Conservation (phyloP, 78 protist species). For the Anaeramoeba ignava region DNA sequence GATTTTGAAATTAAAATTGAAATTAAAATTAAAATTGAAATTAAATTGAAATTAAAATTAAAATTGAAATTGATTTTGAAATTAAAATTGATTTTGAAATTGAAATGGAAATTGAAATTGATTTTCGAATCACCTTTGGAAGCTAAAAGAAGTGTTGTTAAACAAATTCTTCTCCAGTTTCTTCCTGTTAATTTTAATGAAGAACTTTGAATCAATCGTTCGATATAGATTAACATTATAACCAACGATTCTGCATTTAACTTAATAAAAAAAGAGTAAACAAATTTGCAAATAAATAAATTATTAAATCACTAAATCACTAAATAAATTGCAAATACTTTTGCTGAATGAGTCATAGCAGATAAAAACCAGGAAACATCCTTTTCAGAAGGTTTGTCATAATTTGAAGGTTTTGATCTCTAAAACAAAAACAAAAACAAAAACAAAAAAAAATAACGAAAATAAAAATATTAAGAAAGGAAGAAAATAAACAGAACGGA, state of each 20-base stretch:
- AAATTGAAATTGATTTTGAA: no score
- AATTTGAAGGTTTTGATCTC: not conserved
- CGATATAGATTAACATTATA: slow-evolving; percentile 44
- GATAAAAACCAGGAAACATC: no score
- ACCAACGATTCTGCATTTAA: slow-evolving; percentile 39
- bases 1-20: no score
- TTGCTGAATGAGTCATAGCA: no score
- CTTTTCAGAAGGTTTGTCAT: no score
- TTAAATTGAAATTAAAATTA: no score
- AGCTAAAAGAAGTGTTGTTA: slow-evolving; percentile 35
- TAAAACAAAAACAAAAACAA: not conserved
- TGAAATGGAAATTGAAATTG: no score
- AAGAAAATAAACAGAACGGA: not conserved
- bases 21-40: no score
- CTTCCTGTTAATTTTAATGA: slow-evolving; percentile 27
- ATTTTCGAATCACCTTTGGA: no score
- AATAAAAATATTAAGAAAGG: not conserved
- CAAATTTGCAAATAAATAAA: not conserved
- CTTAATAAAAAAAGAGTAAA: not conserved
- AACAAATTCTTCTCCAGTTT: slow-evolving; percentile 33
- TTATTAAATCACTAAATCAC: no score
- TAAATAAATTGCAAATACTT: no score
- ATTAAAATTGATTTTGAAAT: no score
- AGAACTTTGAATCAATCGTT: slow-evolving; percentile 33
- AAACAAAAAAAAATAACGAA: not conserved